Conservation (phyloP, 306 rosid genomes). For the Pyrus betulifolia region DNA sequence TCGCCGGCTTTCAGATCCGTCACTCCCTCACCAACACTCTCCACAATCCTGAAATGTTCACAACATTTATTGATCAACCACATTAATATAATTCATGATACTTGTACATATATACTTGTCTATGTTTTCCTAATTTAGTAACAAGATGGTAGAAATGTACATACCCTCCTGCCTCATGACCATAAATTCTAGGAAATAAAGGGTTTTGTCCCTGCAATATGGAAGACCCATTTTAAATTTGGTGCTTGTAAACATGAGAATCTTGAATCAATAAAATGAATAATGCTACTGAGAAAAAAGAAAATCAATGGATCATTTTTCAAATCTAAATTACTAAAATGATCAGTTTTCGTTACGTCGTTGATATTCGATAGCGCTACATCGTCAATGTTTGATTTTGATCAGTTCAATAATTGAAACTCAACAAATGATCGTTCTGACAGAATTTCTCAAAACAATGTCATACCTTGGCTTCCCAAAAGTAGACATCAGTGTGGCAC, state of each 20-base stretch:
- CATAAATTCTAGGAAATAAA: slow-evolving; percentile 82
- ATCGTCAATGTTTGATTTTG: too few species aligned
- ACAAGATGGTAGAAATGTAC: background rate
- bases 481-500: slow-evolving; percentile 30
- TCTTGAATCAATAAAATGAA: too few species aligned
- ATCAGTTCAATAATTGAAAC: too few species aligned
- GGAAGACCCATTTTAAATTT: background rate
- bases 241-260: too few species aligned
- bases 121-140: background rate
- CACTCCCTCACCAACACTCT: slow-evolving; percentile 90
- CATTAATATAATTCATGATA: too few species aligned
- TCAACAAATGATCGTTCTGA: background rate
- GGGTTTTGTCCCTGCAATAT: slow-evolving; percentile 70
- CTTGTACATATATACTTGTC: too few species aligned
- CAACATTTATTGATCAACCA: too few species aligned
- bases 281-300: too few species aligned
- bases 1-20: slow-evolving; percentile 70
- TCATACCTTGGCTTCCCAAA: slow-evolving; percentile 34
- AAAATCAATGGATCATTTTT: too few species aligned
- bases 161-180: slow-evolving; percentile 97
- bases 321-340: too few species aligned
- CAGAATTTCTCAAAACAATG: background rate
- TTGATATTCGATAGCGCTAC: too few species aligned
- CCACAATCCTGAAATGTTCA: slow-evolving; percentile 72
- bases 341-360: too few species aligned